Conservation (phyloP, 371 early-diverging fungal genomes). For the Nematocida ironsii region DNA sequence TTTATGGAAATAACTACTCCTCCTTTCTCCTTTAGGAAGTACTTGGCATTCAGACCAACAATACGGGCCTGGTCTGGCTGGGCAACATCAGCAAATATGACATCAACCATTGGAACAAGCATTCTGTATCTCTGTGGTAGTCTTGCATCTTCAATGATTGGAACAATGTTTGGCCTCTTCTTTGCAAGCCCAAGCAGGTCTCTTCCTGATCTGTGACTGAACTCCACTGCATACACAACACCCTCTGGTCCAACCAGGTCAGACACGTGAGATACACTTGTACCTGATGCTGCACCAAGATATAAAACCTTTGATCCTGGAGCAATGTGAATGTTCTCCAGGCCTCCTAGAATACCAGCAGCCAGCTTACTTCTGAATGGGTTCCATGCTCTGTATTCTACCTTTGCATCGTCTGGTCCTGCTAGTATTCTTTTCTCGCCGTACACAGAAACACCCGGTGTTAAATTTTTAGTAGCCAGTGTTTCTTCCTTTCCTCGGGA, state of each 20-base stretch:
- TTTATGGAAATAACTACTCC: conserved; percentile 98
- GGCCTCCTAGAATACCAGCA: conserved; percentile 96
- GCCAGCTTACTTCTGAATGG: conserved; percentile 99
- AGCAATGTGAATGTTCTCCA: conserved; percentile 88
- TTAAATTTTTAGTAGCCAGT: conserved; percentile 93
- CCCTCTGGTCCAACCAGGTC: conserved; percentile 92
- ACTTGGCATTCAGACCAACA: conserved; percentile 92
- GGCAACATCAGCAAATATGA: conserved; percentile 98
- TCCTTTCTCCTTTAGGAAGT: conserved; percentile 94
- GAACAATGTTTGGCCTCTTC: conserved; percentile 98
- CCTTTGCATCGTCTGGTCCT: conserved; percentile 85
- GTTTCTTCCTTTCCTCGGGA: conserved; percentile 97
- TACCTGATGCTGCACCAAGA: conserved; percentile 95
- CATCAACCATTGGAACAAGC: conserved; percentile 98
- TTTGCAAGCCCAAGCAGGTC: conserved; percentile 99
- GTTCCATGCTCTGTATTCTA: conserved; percentile 99
- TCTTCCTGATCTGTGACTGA: conserved; percentile 98
- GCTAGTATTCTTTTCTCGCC: conserved; percentile 95
- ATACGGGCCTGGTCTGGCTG: conserved; percentile 99
- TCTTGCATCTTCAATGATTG: conserved; percentile 99
- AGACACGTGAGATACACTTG: conserved; percentile 98
- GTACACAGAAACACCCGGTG: conserved; percentile 94
- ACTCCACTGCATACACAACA: conserved; percentile 95
- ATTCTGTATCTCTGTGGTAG: conserved; percentile 99
- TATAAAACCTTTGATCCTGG: conserved; percentile 97